Conservation (phyloP, 176 grass and related monocot species). For the Hyparrhenia diplandra region DNA sequence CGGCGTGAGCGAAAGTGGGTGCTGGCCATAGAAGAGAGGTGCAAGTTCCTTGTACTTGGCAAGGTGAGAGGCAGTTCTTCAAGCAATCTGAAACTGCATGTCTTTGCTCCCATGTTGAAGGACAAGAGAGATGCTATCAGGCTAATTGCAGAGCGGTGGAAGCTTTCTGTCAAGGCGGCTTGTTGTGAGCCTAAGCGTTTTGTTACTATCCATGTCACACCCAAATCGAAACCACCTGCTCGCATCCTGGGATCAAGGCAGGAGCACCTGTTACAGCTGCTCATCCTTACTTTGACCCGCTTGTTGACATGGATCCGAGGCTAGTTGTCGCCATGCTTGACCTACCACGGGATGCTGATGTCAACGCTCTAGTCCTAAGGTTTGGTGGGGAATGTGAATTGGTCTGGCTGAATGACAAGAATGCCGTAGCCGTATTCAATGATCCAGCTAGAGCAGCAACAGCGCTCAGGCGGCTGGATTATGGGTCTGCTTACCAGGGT, state of each 20-base stretch:
- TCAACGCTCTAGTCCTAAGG: constrained; percentile 76
- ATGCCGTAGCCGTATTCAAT: constrained; percentile 72
- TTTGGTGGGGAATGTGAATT: constrained; percentile 96
- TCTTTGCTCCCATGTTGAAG: constrained; percentile 73
- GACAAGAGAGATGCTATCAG: constrained; percentile 83
- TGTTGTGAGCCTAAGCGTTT: constrained; percentile 93
- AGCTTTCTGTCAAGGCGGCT: constrained; percentile 69
- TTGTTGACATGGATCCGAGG: constrained; percentile 90
- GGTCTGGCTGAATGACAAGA: constrained; percentile 94
- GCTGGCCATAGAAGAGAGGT: constrained; percentile 83
- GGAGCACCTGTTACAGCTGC: constrained; percentile 38
- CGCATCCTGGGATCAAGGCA: constrained; percentile 73
- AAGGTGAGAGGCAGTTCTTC: constrained; percentile 59
- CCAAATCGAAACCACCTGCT: constrained; percentile 78
- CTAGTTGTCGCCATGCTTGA: constrained; percentile 87
- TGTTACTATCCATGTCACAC: constrained; percentile 71
- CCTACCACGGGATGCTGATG: constrained; percentile 88
- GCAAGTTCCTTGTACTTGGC: constrained; percentile 88
- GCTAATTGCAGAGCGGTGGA: constrained; percentile 87
- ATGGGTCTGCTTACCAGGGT: constrained; percentile 89
- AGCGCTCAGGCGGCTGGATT: constrained; percentile 77
- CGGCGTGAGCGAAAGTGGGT: constrained; percentile 86
- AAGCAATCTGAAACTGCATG: constrained; percentile 62
- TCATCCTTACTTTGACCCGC: constrained; percentile 59
- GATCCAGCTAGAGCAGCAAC: constrained; percentile 83